Conservation (phyloP, 1,139 yeast species). For the Eremothecium sinecaudum region DNA sequence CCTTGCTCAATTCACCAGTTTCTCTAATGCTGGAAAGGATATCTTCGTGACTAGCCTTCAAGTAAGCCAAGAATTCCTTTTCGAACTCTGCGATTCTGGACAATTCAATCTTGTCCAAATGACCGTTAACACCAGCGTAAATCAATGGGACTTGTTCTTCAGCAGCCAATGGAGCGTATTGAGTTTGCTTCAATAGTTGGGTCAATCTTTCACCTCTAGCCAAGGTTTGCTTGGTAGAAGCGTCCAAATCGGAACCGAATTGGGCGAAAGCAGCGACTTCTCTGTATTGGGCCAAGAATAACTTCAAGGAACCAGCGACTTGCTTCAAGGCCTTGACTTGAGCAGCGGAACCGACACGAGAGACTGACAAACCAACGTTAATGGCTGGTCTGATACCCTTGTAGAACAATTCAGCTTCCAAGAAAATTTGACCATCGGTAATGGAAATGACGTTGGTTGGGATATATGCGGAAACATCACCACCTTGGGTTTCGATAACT, state of each 20-base stretch:
- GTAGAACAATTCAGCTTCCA: conserved; percentile 99
- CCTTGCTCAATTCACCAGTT: conserved; percentile 87
- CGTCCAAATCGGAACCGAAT: conserved; percentile 99
- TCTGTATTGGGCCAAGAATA: conserved; percentile 99
- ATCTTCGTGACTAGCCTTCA: conserved; percentile 82
- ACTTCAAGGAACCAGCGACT: conserved; percentile 99
- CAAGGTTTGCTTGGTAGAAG: conserved; percentile 98
- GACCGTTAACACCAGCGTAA: conserved; percentile 99
- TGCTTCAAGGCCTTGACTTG: conserved; percentile 99
- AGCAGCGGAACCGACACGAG: conserved; percentile 99
- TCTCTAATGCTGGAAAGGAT: conserved; percentile 75
- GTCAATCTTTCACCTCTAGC: conserved; percentile 99
- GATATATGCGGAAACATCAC: conserved; percentile 97
- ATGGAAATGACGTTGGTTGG: conserved; percentile 96
- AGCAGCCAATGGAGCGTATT: conserved; percentile 93
- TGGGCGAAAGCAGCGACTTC: conserved; percentile 99
- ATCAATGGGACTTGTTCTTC: conserved; percentile 99
- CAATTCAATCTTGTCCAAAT: conserved; percentile 79
- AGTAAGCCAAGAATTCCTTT: conserved; percentile 80
- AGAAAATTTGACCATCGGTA: conserved; percentile 96
- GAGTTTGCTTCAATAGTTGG: conserved; percentile 96
- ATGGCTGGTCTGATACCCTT: conserved; percentile 99
- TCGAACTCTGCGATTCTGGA: conserved; percentile 88
- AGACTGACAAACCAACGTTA: conserved; percentile 98
- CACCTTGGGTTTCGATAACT: conserved; percentile 97